Conservation (phyloP, 441 rosid genomes). For the Euphorbia corollata region DNA sequence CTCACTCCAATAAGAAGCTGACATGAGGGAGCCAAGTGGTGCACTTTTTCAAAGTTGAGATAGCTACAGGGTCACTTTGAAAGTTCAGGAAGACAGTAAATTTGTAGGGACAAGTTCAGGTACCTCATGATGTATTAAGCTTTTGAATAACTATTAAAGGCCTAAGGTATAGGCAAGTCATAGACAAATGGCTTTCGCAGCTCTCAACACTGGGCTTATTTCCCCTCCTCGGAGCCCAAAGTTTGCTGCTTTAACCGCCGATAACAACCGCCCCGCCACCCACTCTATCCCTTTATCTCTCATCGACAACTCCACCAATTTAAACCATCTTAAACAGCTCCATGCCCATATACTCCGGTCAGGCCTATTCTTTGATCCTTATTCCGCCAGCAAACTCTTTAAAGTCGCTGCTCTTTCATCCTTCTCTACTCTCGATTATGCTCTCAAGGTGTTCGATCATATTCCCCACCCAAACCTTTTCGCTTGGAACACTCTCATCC, state of each 20-base stretch:
- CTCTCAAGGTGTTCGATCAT: conserved; percentile 56
- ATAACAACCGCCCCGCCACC: conserved; percentile 25
- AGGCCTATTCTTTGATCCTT: conserved; percentile 35
- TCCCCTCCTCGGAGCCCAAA: conserved; percentile 37
- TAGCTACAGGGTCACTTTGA: no score
- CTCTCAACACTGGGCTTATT: conserved; percentile 23
- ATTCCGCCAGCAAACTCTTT: conserved; percentile 52
- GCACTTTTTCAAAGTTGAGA: no score
- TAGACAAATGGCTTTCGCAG: conserved; percentile 19
- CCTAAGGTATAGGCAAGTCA: background rate
- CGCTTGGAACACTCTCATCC: conserved; percentile 63
- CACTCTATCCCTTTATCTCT: conserved; percentile 31
- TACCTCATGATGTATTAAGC: no score
- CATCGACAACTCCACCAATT: conserved; percentile 37
- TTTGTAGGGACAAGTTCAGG: no score
- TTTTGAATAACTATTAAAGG: no score
- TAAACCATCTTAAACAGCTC: conserved; percentile 42
- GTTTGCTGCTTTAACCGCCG: conserved; percentile 21
- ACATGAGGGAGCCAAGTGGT: no score
- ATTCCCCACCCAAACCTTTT: conserved; percentile 61
- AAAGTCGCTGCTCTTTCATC: conserved; percentile 28
- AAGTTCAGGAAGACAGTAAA: no score
- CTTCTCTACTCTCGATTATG: conserved; percentile 52
- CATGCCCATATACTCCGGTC: conserved; percentile 61
- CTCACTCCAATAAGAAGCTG: no score